These are phyloP conservation scores for Naganishia kalamii DNA, from an alignment of 768 basidiomycete genomes.

Conservation along the genomic window DNA sequence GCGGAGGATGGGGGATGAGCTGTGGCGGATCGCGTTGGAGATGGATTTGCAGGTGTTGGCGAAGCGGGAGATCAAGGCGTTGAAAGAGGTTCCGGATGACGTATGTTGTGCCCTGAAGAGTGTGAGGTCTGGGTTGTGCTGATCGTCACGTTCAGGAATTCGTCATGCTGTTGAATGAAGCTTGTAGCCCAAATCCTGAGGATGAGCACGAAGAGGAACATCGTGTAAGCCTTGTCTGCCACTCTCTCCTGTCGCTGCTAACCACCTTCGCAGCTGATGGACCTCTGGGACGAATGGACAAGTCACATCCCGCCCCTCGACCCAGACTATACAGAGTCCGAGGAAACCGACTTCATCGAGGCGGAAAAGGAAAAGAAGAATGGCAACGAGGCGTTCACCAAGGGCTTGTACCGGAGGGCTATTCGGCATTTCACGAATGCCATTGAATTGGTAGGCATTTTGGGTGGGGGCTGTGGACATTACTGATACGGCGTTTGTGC, in stretches of 20 bases:
- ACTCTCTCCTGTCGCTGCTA: background rate
- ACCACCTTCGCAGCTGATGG: background rate
- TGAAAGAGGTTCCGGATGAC: slow-evolving; percentile 21
- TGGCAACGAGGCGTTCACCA: slow-evolving; percentile 19
- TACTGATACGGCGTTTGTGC: background rate
- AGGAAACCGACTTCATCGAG: slow-evolving; percentile 10
- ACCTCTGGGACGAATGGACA: slow-evolving; percentile 14
- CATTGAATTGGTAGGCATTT: slow-evolving; percentile 18
- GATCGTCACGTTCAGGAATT: background rate
- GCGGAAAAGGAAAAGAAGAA: slow-evolving; percentile 25
- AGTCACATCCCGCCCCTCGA: slow-evolving; percentile 1
- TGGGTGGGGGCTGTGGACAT: too few relatives aligned
- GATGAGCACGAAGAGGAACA: slow-evolving; percentile 17
- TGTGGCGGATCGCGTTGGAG: slow-evolving; percentile 25
- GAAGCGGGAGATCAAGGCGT: slow-evolving; percentile 13
- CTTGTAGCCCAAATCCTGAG: slow-evolving; percentile 13
- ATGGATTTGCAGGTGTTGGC: slow-evolving; percentile 21
- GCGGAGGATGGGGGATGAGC: slow-evolving; percentile 20
- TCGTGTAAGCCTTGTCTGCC: background rate
- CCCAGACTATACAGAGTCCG: slow-evolving; percentile 1
- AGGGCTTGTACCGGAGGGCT: slow-evolving; percentile 20
- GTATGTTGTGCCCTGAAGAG: background rate
- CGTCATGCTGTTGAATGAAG: slow-evolving; percentile 9
- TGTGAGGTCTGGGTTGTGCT: background rate
- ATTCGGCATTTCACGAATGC: slow-evolving; percentile 21